Percentiles rank a stretch among this genome's conserved stretches.
Conservation (phyloP, 768 basidiomycete species). For the Tylopilus balloui region DNA sequence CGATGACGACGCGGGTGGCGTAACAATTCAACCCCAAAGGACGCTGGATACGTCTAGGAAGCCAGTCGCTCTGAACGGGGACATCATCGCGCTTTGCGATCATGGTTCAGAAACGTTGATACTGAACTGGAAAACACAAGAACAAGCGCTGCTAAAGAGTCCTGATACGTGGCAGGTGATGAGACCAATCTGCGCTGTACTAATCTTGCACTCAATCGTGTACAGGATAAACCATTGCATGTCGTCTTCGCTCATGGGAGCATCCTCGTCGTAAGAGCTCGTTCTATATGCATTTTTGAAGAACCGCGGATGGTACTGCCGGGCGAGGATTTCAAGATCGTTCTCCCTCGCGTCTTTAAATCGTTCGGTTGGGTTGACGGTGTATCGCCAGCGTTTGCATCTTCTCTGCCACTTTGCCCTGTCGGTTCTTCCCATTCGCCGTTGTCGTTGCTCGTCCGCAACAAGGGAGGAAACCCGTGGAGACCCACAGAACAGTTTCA, state of each 20-base stretch:
- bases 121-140: conserved; percentile 49
- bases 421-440: conserved; percentile 7
- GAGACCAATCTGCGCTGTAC: conserved; percentile 2
- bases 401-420: neutral
- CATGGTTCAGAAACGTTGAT: conserved; percentile 47
- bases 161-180: conserved; percentile 31
- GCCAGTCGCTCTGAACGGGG: conserved; percentile 47
- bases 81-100: conserved; percentile 53
- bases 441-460: conserved; percentile 52
- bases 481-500: conserved; percentile 44
- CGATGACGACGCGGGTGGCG: conserved; percentile 1
- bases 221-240: conserved; percentile 49
- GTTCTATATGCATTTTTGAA: conserved; percentile 53
- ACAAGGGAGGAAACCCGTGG: conserved; percentile 62
- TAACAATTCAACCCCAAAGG: conserved; percentile 30
- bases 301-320: conserved; percentile 37
- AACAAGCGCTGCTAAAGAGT: conserved; percentile 45
- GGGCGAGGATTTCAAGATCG: conserved; percentile 10
- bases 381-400: conserved; percentile 36
- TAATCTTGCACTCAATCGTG: conserved; percentile 8
- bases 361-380: conserved; percentile 71
- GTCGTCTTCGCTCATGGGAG: conserved; percentile 44
- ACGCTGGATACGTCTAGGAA: conserved; percentile 40
- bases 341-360: conserved; percentile 36
- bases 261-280: conserved; percentile 56